phyloP scores from a whole-genome alignment of 2,329 filamentous ascomycete genomes.

The Aspergillus ustus region DNA sequence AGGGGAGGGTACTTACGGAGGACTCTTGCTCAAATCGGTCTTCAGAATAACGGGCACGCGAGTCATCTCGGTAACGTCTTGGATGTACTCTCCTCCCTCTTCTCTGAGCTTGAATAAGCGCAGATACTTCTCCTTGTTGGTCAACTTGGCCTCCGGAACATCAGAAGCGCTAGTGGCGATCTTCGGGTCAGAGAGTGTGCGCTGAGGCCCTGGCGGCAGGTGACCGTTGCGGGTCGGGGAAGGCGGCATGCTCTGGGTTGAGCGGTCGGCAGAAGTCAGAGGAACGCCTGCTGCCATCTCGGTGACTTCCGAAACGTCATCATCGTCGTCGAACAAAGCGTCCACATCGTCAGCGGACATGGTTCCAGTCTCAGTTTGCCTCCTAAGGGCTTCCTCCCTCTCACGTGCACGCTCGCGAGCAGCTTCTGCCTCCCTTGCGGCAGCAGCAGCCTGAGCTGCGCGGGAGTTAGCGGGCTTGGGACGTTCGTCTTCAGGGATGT shows the following conservation, averaged over 20 bases:
- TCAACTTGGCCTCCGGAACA: slow-evolving; percentile 76
- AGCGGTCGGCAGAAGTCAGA: slow-evolving; percentile 74
- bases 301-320: slow-evolving; percentile 84
- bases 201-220: slow-evolving; percentile 72
- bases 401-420: slow-evolving; percentile 82
- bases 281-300: slow-evolving; percentile 91
- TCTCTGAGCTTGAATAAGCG: slow-evolving; percentile 88
- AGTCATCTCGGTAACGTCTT: slow-evolving; percentile 98
- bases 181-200: slow-evolving; percentile 93
- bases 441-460: slow-evolving; percentile 74
- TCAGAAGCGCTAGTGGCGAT: slow-evolving; percentile 71
- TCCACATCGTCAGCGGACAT: slow-evolving; percentile 93
- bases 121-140: slow-evolving; percentile 95
- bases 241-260: slow-evolving; percentile 92
- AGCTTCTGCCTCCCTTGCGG: slow-evolving; percentile 79
- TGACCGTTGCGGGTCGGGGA: slow-evolving; percentile 81
- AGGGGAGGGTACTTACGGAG: slow-evolving; percentile 75
- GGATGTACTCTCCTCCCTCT: slow-evolving; percentile 93
- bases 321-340: slow-evolving; percentile 92
- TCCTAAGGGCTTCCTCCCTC: slow-evolving; percentile 85
- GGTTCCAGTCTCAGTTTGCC: slow-evolving; percentile 92
- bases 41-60: slow-evolving; percentile 96
- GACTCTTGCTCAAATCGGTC: slow-evolving; percentile 97
- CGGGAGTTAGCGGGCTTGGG: slow-evolving; percentile 81
- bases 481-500: slow-evolving; percentile 94